Evolutionary conservation across 2,329 filamentous ascomycete species (phyloP).

Genomic region (Phialophora tarda): DNA sequence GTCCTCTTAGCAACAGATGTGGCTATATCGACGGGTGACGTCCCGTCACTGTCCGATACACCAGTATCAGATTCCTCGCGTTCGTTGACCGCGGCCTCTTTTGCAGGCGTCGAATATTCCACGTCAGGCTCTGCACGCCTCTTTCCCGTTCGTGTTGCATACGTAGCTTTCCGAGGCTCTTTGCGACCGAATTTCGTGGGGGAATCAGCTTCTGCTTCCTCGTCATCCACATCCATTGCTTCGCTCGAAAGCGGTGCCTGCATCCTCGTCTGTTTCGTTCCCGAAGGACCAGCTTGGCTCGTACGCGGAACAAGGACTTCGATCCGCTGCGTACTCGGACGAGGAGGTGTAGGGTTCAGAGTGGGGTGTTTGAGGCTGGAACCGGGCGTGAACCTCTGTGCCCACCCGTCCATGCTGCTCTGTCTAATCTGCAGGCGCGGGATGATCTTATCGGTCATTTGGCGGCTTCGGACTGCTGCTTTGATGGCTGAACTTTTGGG

Average conservation of each 20-base stretch:
- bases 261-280: conserved; percentile 11
- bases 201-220: not conserved
- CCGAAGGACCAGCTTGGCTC: conserved; percentile 23
- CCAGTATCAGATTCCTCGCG: not conserved
- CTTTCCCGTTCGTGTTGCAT: conserved; percentile 33
- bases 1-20: conserved; percentile 34
- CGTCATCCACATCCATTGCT: not conserved
- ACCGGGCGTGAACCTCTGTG: conserved; percentile 26
- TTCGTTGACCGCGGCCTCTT: conserved; percentile 4
- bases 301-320: conserved; percentile 30
- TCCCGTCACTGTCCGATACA: conserved; percentile 11
- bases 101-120: conserved; percentile 27
- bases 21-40: conserved; percentile 25
- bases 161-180: conserved; percentile 18
- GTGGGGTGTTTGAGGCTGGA: conserved; percentile 29
- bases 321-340: conserved; percentile 10
- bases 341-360: conserved; percentile 20
- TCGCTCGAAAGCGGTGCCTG: not conserved
- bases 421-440: conserved; percentile 26
- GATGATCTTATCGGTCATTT: conserved; percentile 30
- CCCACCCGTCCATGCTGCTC: conserved; percentile 32
- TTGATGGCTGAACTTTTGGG: not conserved
- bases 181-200: conserved; percentile 5
- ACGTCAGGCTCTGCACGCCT: conserved; percentile 31
- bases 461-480: conserved; percentile 4